Conservation (phyloP, 2,329 filamentous ascomycete genomes). For the Xylaria sp. region DNA sequence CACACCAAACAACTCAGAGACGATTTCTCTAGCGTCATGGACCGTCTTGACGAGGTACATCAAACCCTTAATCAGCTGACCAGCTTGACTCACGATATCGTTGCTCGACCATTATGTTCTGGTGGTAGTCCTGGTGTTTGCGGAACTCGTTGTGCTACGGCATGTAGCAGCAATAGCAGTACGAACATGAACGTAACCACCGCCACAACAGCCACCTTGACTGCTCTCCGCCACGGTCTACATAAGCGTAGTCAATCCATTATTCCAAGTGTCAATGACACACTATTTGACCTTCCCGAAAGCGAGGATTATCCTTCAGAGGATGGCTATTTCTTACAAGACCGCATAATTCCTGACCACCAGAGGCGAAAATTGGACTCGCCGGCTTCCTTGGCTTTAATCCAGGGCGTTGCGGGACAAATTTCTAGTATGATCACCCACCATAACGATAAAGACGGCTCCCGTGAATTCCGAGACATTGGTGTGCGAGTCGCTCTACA, state of each 20-base stretch:
- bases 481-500: constrained; percentile 1
- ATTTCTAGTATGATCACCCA: background rate
- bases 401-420: constrained; percentile 3
- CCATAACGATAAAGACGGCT: background rate
- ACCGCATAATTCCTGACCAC: background rate
- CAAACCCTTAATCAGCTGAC: constrained; percentile 10
- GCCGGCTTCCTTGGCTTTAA: background rate
- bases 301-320: too few species aligned
- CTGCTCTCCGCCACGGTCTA: too few species aligned
- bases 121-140: background rate
- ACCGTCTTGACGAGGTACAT: constrained; percentile 13
- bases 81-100: constrained; percentile 13
- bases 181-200: too few species aligned
- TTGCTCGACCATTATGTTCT: background rate
- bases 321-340: background rate
- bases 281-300: too few species aligned
- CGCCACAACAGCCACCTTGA: too few species aligned
- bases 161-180: background rate
- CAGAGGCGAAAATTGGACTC: background rate
- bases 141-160: background rate
- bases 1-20: constrained; percentile 15
- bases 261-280: too few species aligned
- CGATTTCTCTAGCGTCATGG: constrained; percentile 14
- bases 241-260: too few species aligned
- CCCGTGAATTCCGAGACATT: background rate